Conservation (phyloP, 1,139 yeast species). For the Cylindricascospora bacillispora region DNA sequence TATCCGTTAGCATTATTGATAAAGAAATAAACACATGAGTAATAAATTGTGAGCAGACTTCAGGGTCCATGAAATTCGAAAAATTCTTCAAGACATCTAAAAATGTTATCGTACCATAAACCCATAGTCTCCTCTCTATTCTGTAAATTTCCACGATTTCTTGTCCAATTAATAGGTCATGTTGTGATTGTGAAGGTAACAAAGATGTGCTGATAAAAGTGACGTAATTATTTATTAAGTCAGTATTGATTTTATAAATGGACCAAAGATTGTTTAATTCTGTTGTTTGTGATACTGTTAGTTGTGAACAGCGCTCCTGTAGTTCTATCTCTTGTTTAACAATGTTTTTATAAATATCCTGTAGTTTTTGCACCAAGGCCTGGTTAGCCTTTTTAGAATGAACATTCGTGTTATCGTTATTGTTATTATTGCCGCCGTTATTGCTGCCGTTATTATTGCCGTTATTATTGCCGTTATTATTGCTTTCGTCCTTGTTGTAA, state of each 20-base stretch:
- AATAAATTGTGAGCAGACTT: slow-evolving; percentile 31
- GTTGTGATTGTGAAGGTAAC: slow-evolving; percentile 50
- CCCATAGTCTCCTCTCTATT: slow-evolving; percentile 71
- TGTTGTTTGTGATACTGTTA: slow-evolving; percentile 34
- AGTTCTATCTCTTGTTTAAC: slow-evolving; percentile 56
- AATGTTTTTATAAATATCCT: slow-evolving; percentile 60
- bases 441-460: slow-evolving; percentile 6
- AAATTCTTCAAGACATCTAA: slow-evolving; percentile 69
- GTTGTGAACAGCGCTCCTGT: slow-evolving; percentile 49
- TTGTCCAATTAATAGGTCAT: slow-evolving; percentile 35
- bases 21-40: slow-evolving; percentile 29
- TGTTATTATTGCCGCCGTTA: slow-evolving; percentile 9
- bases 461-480: slow-evolving; percentile 9
- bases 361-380: slow-evolving; percentile 53
- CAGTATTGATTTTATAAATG: slow-evolving; percentile 54
- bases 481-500: slow-evolving; percentile 5
- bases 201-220: slow-evolving; percentile 60
- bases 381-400: slow-evolving; percentile 35
- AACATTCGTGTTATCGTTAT: slow-evolving; percentile 13
- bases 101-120: slow-evolving; percentile 68
- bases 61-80: slow-evolving; percentile 35
- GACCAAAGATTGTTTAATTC: slow-evolving; percentile 54
- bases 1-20: slow-evolving; percentile 39
- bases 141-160: slow-evolving; percentile 64
- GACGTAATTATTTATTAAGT: slow-evolving; percentile 53